Evolutionary conservation across 768 basidiomycete species (phyloP).

Genomic region (Trametes elegans): DNA sequence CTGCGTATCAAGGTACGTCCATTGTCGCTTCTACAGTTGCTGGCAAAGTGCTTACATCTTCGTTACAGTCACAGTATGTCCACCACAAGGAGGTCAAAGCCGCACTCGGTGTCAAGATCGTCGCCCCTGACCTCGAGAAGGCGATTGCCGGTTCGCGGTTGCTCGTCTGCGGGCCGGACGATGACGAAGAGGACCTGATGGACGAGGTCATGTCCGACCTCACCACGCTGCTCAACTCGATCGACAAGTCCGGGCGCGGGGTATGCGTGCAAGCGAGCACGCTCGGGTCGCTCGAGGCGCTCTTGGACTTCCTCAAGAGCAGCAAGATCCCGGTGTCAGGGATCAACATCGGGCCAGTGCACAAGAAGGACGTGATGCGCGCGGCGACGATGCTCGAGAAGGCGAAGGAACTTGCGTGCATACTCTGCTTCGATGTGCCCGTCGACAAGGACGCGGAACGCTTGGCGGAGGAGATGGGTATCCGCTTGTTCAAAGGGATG

Average conservation of each 20-base stretch:
- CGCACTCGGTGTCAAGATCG: slow-evolving; percentile 93
- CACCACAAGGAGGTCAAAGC: slow-evolving; percentile 98
- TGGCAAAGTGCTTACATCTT: slow-evolving; percentile 2
- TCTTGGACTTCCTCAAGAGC: slow-evolving; percentile 90
- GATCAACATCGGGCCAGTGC: slow-evolving; percentile 96
- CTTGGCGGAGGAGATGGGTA: slow-evolving; percentile 91
- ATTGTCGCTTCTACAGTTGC: background rate
- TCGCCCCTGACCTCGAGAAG: slow-evolving; percentile 94
- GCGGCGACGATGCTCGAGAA: slow-evolving; percentile 92
- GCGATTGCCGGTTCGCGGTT: slow-evolving; percentile 96
- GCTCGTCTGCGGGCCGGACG: slow-evolving; percentile 90
- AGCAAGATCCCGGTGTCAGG: slow-evolving; percentile 98
- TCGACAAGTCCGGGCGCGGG: slow-evolving; percentile 94
- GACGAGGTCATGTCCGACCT: slow-evolving; percentile 98
- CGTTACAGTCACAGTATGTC: slow-evolving; percentile 81
- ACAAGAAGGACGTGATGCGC: slow-evolving; percentile 94
- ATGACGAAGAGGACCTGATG: slow-evolving; percentile 92
- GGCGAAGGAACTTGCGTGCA: slow-evolving; percentile 91
- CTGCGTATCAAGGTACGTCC: slow-evolving; percentile 82
- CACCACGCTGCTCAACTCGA: slow-evolving; percentile 80
- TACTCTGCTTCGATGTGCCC: slow-evolving; percentile 94
- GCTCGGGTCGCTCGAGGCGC: slow-evolving; percentile 92
- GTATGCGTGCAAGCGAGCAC: slow-evolving; percentile 98
- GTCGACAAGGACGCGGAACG: slow-evolving; percentile 93
- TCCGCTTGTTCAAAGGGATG: slow-evolving; percentile 90